Base-by-base conservation (phyloP, 2,329 filamentous ascomycete genomes). In the Cladosporium halotolerans region DNA sequence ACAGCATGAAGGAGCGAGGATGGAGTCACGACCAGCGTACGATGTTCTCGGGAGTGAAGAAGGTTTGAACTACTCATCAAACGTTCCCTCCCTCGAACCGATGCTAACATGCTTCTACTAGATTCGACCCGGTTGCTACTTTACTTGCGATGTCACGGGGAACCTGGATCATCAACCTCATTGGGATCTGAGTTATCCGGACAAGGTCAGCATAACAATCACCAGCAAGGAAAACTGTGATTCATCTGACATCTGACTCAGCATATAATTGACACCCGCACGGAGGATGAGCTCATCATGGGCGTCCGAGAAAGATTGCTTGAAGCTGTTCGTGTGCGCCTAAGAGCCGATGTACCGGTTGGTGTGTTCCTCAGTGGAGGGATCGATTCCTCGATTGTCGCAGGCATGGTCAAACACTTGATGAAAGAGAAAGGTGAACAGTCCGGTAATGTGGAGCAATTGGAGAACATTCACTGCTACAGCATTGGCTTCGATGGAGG, bases 321-420 rank as follows among this genome's bases (percentile, higher is more conserved):
- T 1, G 77, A 82, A 38, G 71, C 79, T 0, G 67, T 82, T 7
- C 72, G 72, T 13, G 57, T 80, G 18, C 74, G 80, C 6, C 67
- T 83, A 8, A 72, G 74, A 11, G 79, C 80, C 1, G 80, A 83
- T 60, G 80, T 82, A 0, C 78, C 78, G 0, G 70, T 83, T 2
- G 80, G 77, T 2, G 68, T 83, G 46, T 82, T 79, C 54, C 66
- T 83, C 0, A 77, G 72, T 19, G 80, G 80, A 4, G 80, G 80
- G 1, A 74, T 83, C 45, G 80, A 83, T 60, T 81, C 78, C 0
- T 81, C 79, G 0, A 70, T 74, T 1, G 65, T 83, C 18, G 79
- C 79, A 9, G 80, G 80, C 3, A 80, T 83, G 59, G 73, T 77
- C 2, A 73, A 73, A 1, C 69, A 81, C 56, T 68, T 82, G 2